A percentile compares a stretch with the other conserved stretches of the same genome.
These are phyloP conservation scores for Scheffersomyces spartinae DNA, from an alignment of 805 yeast species.

Conservation along the genomic window DNA sequence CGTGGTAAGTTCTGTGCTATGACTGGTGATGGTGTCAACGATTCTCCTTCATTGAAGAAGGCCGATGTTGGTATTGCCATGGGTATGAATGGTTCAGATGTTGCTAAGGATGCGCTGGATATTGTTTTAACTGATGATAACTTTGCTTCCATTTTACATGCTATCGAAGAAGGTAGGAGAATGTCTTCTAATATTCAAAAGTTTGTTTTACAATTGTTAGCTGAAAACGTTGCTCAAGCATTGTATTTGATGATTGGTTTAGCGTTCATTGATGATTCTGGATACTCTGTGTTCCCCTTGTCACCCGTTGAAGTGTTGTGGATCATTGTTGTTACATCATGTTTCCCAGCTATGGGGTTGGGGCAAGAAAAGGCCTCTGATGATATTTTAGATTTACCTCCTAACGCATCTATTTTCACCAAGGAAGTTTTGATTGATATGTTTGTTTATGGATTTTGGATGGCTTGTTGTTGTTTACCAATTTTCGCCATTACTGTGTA, in stretches of 20 bases:
- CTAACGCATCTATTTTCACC: conserved; percentile 55
- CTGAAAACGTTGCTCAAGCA: conserved; percentile 66
- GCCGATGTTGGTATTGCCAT: conserved; percentile 95
- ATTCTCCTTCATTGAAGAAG: conserved; percentile 93
- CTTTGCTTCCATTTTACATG: conserved; percentile 84
- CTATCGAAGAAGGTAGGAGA: conserved; percentile 87
- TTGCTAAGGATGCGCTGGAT: conserved; percentile 96
- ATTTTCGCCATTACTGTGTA: conserved; percentile 58
- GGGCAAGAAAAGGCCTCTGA: conserved; percentile 59
- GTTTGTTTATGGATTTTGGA: conserved; percentile 59
- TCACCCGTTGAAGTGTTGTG: conserved; percentile 73
- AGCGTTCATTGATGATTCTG: conserved; percentile 52
- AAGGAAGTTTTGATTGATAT: conserved; percentile 59
- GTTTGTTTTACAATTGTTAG: conserved; percentile 61
- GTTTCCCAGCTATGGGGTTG: conserved; percentile 79
- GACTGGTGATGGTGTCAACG: conserved; percentile 95
- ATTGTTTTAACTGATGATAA: conserved; percentile 97
- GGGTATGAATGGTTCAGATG: conserved; percentile 94
- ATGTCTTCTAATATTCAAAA: conserved; percentile 73
- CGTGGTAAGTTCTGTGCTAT: conserved; percentile 46
- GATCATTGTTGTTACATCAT: conserved; percentile 69
- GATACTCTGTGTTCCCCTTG: conserved; percentile 69
- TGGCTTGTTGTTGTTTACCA: conserved; percentile 61
- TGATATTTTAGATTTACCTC: conserved; percentile 54
- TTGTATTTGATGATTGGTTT: conserved; percentile 59